These are phyloP conservation scores for Talaromyces islandicus DNA, from an alignment of 2,329 filamentous ascomycete genomes.

Conservation along the genomic window DNA sequence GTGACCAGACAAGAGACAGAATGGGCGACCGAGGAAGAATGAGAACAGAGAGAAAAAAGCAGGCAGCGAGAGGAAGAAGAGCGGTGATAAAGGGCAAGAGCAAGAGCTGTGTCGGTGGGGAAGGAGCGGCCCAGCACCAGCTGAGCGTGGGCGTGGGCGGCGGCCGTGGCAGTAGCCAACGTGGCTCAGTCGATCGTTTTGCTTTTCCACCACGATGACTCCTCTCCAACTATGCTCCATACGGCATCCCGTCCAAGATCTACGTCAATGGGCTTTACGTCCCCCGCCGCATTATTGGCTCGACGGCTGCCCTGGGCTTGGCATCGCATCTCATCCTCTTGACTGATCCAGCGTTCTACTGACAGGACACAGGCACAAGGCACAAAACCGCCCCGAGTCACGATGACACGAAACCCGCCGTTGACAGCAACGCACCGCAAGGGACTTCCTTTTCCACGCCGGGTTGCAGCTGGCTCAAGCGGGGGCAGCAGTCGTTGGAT, in stretches of 20 bases:
- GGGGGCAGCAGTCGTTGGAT: neutral
- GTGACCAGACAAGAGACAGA: neutral
- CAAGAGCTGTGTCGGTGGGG: neutral
- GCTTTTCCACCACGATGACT: neutral
- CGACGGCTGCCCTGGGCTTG: too few relatives aligned
- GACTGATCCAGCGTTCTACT: neutral
- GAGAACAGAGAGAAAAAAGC: neutral
- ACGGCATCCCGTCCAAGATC: too few relatives aligned
- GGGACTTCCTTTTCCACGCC: neutral
- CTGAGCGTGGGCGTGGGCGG: neutral
- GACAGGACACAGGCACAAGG: neutral
- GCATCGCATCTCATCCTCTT: too few relatives aligned
- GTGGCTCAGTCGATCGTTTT: neutral
- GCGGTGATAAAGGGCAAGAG: conserved; percentile 26
- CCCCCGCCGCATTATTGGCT: too few relatives aligned
- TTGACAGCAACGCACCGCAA: neutral
- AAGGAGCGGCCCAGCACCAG: neutral
- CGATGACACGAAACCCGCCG: neutral
- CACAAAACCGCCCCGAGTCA: neutral
- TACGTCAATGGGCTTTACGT: too few relatives aligned
- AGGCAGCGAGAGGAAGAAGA: conserved; percentile 52
- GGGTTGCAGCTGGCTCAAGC: neutral
- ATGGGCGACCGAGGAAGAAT: neutral
- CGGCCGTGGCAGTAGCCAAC: neutral
- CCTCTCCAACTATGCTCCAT: neutral